Evolutionary conservation across 2,329 filamentous ascomycete species (phyloP).

Genomic region (Myriangium duriaei): DNA sequence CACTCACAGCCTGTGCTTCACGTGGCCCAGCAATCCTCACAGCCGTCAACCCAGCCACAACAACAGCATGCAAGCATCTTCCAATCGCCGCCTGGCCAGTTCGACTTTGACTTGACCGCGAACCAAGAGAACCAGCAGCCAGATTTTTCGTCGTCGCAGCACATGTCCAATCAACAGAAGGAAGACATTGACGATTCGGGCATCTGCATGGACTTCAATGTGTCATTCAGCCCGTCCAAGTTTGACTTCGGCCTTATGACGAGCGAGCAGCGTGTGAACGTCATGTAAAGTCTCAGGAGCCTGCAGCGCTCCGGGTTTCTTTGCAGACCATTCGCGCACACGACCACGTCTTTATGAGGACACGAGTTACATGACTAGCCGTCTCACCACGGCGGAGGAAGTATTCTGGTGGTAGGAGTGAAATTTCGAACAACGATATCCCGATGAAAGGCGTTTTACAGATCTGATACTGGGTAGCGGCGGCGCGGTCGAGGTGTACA

Average conservation of each 20-base stretch:
- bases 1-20: conserved; percentile 12
- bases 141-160: conserved; percentile 6
- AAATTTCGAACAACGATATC: no score
- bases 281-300: conserved; percentile 5
- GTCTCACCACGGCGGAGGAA: no score
- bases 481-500: no score
- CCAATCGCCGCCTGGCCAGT: conserved; percentile 2
- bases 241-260: conserved; percentile 10
- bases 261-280: conserved; percentile 8
- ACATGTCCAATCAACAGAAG: conserved; percentile 13
- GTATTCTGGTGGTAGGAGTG: no score
- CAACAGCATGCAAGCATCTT: conserved; percentile 4
- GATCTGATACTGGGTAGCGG: no score
- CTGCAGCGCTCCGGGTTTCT: not conserved
- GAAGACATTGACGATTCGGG: conserved; percentile 27
- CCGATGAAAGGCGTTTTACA: no score
- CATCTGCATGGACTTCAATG: conserved; percentile 26
- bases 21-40: conserved; percentile 8
- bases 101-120: conserved; percentile 9
- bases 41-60: conserved; percentile 13
- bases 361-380: no score
- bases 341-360: not conserved
- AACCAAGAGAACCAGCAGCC: conserved; percentile 8
- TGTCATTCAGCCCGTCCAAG: conserved; percentile 17
- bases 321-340: no score